A percentile compares a stretch with the other conserved stretches of the same genome.
Conservation (phyloP, 2,329 filamentous ascomycete genomes). For the Bipolaris gigantea region DNA sequence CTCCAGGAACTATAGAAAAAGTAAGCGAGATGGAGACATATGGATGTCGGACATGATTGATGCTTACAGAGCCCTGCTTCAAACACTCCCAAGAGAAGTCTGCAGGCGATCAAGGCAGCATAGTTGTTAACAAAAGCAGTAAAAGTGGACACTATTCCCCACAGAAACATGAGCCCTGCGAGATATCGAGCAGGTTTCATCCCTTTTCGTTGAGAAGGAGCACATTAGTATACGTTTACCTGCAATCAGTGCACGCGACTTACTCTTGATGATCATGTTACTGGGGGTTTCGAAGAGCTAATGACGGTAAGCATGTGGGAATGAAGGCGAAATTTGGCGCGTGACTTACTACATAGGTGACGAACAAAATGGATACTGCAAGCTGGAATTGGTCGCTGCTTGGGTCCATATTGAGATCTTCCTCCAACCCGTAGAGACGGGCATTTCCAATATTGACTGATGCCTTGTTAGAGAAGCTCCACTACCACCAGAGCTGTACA, state of each 20-base stretch:
- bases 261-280: constrained; percentile 48
- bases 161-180: constrained; percentile 27
- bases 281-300: constrained; percentile 50
- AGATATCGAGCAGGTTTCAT: constrained; percentile 31
- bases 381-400: constrained; percentile 26
- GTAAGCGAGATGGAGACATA: too few relatives aligned
- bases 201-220: constrained; percentile 33
- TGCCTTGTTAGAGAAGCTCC: not conserved
- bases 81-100: constrained; percentile 35
- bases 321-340: not conserved
- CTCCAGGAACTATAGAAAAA: constrained; percentile 19
- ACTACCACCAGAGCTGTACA: not conserved
- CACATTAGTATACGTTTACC: not conserved
- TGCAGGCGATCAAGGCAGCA: constrained; percentile 29
- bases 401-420: constrained; percentile 22
- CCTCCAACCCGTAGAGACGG: constrained; percentile 21
- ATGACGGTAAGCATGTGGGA: constrained; percentile 15
- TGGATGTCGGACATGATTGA: too few relatives aligned
- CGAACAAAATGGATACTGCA: constrained; percentile 28
- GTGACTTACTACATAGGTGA: constrained; percentile 28
- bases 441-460: constrained; percentile 49
- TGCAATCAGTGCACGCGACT: not conserved
- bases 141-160: constrained; percentile 29
- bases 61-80: constrained; percentile 26
- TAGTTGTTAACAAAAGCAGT: constrained; percentile 33